Percentiles rank a stretch among this genome's conserved stretches.
Evolutionary conservation across 805 yeast species (phyloP).

Genomic region (Grigorovia transvaalensis): DNA sequence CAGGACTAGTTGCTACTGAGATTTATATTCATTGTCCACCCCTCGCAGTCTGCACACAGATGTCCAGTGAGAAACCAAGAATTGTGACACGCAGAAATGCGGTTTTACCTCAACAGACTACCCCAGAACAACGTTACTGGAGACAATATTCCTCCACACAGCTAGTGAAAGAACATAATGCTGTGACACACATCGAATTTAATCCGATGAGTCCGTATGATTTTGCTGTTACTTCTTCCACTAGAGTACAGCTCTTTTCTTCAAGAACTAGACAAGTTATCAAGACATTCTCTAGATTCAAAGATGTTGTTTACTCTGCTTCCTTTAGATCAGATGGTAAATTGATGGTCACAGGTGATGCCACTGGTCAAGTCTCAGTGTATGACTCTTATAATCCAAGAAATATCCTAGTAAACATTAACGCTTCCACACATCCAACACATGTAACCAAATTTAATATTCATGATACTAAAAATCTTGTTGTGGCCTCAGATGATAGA

Average conservation of each 20-base stretch:
- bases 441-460: slow-evolving; percentile 89
- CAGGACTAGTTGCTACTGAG: too few species aligned
- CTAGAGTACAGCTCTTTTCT: slow-evolving; percentile 85
- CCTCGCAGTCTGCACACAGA: neutral
- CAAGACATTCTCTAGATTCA: slow-evolving; percentile 78
- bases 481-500: slow-evolving; percentile 89
- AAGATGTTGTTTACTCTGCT: slow-evolving; percentile 85
- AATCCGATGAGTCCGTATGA: slow-evolving; percentile 81
- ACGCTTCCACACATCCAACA: slow-evolving; percentile 79
- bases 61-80: slow-evolving; percentile 68
- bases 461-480: slow-evolving; percentile 48
- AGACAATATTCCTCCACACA: slow-evolving; percentile 77
- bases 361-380: slow-evolving; percentile 83
- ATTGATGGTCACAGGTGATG: slow-evolving; percentile 87
- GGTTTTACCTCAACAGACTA: slow-evolving; percentile 63
- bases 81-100: slow-evolving; percentile 59
- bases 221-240: slow-evolving; percentile 85
- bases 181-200: slow-evolving; percentile 80
- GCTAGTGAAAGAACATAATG: slow-evolving; percentile 84
- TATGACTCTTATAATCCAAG: slow-evolving; percentile 78
- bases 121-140: slow-evolving; percentile 94
- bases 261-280: slow-evolving; percentile 89
- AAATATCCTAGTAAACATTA: slow-evolving; percentile 64
- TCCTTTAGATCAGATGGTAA: slow-evolving; percentile 89
- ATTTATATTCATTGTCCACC: neutral